Percentiles rank a stretch among this genome's conserved stretches.
Evolutionary conservation across 108 stramenopile genomes (phyloP).

Genomic region (Epithemia pelagica): DNA sequence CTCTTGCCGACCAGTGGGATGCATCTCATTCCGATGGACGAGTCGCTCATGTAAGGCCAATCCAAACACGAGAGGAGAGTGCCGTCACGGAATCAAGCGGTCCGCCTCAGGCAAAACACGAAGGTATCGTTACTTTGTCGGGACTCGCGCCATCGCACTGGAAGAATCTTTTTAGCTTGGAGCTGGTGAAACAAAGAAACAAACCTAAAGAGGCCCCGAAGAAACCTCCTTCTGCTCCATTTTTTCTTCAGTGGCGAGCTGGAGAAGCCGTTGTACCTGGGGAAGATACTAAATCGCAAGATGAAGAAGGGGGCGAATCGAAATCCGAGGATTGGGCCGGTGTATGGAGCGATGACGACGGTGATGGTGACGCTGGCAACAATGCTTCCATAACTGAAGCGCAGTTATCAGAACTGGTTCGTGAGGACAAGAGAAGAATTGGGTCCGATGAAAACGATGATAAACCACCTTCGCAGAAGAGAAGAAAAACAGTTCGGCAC

Average conservation of each 20-base stretch:
- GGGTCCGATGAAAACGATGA: conserved; percentile 11
- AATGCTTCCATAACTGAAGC: conserved; percentile 17
- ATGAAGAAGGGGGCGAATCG: conserved; percentile 31
- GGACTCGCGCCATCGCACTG: conserved; percentile 92
- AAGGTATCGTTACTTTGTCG: conserved; percentile 81
- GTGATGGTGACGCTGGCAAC: conserved; percentile 1
- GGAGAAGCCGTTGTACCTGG: conserved; percentile 37
- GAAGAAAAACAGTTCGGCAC: conserved; percentile 47
- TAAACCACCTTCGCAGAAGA: conserved; percentile 18
- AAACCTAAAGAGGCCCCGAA: conserved; percentile 91
- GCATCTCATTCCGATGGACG: conserved; percentile 15
- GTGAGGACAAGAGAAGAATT: neutral
- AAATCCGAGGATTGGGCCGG: conserved; percentile 78
- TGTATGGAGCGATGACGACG: conserved; percentile 81
- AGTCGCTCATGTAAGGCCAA: conserved; percentile 22
- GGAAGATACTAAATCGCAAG: conserved; percentile 4
- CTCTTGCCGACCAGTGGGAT: conserved; percentile 55
- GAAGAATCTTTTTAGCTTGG: conserved; percentile 93
- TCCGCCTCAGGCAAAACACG: conserved; percentile 42
- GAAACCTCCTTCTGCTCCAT: conserved; percentile 92
- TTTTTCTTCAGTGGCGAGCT: conserved; percentile 89
- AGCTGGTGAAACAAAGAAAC: conserved; percentile 90
- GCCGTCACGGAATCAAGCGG: conserved; percentile 1
- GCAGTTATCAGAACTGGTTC: conserved; percentile 4
- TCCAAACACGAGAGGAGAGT: conserved; percentile 11